Evolutionary conservation across 768 basidiomycete genomes (phyloP).

Genomic region (Russula dissimulans): DNA sequence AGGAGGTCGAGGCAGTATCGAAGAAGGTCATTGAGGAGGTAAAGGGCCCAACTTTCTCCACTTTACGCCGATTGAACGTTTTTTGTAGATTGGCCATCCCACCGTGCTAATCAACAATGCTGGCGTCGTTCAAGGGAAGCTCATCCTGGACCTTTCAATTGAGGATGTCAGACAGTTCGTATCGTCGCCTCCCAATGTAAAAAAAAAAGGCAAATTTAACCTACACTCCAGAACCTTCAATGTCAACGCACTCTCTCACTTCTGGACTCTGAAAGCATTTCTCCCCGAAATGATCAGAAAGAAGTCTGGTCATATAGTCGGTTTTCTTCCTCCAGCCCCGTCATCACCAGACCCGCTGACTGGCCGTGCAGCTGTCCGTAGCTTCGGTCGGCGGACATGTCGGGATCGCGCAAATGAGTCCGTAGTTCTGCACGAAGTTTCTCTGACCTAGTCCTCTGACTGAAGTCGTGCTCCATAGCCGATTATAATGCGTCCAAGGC

Average conservation of each 20-base stretch:
- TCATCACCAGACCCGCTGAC: neutral
- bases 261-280: conserved; percentile 90
- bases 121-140: conserved; percentile 85
- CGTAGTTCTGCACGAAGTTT: conserved; percentile 23
- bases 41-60: conserved; percentile 7
- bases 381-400: conserved; percentile 66
- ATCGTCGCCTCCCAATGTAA: conserved; percentile 1
- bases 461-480: conserved; percentile 33
- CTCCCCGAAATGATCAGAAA: conserved; percentile 75
- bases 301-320: conserved; percentile 77
- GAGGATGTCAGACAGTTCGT: conserved; percentile 74
- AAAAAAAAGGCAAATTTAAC: neutral
- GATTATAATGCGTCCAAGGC: conserved; percentile 94
- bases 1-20: conserved; percentile 70
- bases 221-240: conserved; percentile 63
- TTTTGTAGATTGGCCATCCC: conserved; percentile 65
- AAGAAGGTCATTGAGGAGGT: conserved; percentile 74
- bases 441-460: neutral
- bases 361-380: conserved; percentile 52
- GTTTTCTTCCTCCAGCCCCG: conserved; percentile 22
- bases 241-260: conserved; percentile 83
- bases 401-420: conserved; percentile 70
- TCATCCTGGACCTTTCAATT: conserved; percentile 67
- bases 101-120: conserved; percentile 94
- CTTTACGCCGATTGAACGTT: neutral